These are phyloP conservation scores for Plasmodium falciparum DNA, from an alignment of 169 alveolate species.

Conservation along the genomic window DNA sequence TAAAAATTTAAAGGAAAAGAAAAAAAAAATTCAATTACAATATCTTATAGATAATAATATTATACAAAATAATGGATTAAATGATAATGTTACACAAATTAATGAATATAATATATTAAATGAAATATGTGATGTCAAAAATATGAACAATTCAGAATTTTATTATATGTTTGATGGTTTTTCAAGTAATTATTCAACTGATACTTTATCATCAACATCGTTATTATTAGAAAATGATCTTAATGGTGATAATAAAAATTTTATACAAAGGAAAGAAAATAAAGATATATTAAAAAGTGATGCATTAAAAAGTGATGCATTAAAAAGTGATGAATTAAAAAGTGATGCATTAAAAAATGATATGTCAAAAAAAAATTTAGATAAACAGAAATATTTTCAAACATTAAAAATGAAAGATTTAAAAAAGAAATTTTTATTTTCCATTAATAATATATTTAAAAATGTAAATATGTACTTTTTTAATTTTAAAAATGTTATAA, in stretches of 20 bases:
- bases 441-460: constrained; percentile 18
- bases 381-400: constrained; percentile 48
- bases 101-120: constrained; percentile 14
- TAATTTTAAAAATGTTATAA: constrained; percentile 68
- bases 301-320: not conserved
- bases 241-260: not conserved
- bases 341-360: not conserved
- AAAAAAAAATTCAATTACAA: not conserved
- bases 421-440: constrained; percentile 25
- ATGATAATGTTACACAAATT: not conserved
- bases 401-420: constrained; percentile 37
- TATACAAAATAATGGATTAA: not conserved
- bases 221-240: not conserved
- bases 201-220: not conserved
- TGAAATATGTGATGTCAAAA: not conserved
- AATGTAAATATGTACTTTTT: constrained; percentile 41
- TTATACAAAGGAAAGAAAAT: not conserved
- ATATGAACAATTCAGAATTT: constrained; percentile 6
- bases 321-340: not conserved
- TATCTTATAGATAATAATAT: not conserved
- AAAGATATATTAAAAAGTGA: not conserved
- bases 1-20: constrained; percentile 19
- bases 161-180: constrained; percentile 69
- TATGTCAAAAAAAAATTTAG: constrained; percentile 16
- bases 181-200: constrained; percentile 73